Percentiles rank a stretch among this genome's conserved stretches.
phyloP scores from a whole-genome alignment of 2,329 filamentous ascomycete species.

The Xylariales sp. region DNA sequence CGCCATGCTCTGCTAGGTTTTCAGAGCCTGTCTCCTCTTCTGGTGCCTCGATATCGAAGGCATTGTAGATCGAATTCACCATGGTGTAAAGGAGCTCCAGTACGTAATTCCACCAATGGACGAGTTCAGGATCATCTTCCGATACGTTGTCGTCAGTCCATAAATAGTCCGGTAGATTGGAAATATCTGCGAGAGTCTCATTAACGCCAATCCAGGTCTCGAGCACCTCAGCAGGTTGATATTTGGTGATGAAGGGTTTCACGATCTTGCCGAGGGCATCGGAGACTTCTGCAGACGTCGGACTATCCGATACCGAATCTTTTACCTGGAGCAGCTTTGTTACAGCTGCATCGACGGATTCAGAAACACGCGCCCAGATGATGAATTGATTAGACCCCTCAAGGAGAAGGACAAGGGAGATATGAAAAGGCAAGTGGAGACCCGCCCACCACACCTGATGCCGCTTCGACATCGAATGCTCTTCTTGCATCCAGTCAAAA shows the following conservation, averaged over 20 bases:
- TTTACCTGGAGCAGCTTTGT: slow-evolving; percentile 9
- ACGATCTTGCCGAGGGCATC: slow-evolving; percentile 14
- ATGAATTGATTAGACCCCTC: slow-evolving; percentile 57
- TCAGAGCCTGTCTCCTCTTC: slow-evolving; percentile 6
- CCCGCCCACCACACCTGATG: slow-evolving; percentile 56
- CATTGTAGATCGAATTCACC: slow-evolving; percentile 20
- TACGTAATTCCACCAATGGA: slow-evolving; percentile 12
- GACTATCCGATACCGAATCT: slow-evolving; percentile 1
- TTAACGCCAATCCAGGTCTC: slow-evolving; percentile 15
- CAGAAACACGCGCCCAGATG: slow-evolving; percentile 35
- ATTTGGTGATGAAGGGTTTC: slow-evolving; percentile 23
- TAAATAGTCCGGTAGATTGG: slow-evolving; percentile 16
- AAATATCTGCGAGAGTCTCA: slow-evolving; percentile 15
- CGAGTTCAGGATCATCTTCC: slow-evolving; percentile 4
- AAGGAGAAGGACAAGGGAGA: slow-evolving; percentile 58
- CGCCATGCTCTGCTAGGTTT: background rate
- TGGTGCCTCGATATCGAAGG: slow-evolving; percentile 19
- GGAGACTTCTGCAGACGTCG: slow-evolving; percentile 15
- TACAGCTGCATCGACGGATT: slow-evolving; percentile 14
- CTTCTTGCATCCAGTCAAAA: slow-evolving; percentile 59
- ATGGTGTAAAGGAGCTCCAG: slow-evolving; percentile 17
- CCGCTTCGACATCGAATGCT: slow-evolving; percentile 50
- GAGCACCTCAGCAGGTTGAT: slow-evolving; percentile 19
- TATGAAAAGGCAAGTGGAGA: slow-evolving; percentile 60
- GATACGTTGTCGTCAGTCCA: slow-evolving; percentile 11